Base-by-base conservation (phyloP, 1,284 basidiomycete species). In the Sporisorium sorghi region DNA sequence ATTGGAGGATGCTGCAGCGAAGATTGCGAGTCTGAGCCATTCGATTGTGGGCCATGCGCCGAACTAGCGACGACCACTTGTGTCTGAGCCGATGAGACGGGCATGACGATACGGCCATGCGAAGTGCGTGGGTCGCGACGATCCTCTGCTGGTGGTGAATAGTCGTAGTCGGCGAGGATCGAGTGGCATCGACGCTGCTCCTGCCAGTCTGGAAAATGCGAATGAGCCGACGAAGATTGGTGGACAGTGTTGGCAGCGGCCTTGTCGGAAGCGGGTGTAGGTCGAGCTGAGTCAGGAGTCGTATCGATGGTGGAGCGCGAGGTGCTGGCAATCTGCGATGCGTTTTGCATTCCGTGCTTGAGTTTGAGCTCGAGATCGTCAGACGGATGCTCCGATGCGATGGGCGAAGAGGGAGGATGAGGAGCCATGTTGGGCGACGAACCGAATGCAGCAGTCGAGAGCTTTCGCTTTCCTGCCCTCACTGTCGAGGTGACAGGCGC, bases 391-490 rank as follows among this genome's bases (percentile, higher is more conserved):
- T 66, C 72, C 53, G 59, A 60, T 32, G 66, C 39, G 52, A 62
- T 62, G 11, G 67, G 63, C 17, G 67, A 74, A 26, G 73, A 72
- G 10, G 64, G 59, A 14, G 60, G 35, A 19, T 70, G 58, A 6
- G 72, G 42, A 24, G 37, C 64, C 55, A 71, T 57, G 51, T 28
- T 75, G 26, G 73, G 64, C 33, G 73, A 68, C 0, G 67, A 68
- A 17, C 64, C 59, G 57, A 71, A 72, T n/a, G 68, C 55, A 9
- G 73, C 52, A 8, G 61, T 61, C n/a, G 73, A 75, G 53, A 75
- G 73, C 58, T 75, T 75, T 21, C 73, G 60, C 54, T 75, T 75
- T 26, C 62, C 59, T 15, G 58, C 46, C 15, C 68, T 59, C 21
- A 55, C 42, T 54, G 57, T 46, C 11, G 67, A 44, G 5, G 62